A percentile compares a stretch with the other conserved stretches of the same genome.
Evolutionary conservation across 108 stramenopile species (phyloP).

Genomic region (Parietichytrium sp.): DNA sequence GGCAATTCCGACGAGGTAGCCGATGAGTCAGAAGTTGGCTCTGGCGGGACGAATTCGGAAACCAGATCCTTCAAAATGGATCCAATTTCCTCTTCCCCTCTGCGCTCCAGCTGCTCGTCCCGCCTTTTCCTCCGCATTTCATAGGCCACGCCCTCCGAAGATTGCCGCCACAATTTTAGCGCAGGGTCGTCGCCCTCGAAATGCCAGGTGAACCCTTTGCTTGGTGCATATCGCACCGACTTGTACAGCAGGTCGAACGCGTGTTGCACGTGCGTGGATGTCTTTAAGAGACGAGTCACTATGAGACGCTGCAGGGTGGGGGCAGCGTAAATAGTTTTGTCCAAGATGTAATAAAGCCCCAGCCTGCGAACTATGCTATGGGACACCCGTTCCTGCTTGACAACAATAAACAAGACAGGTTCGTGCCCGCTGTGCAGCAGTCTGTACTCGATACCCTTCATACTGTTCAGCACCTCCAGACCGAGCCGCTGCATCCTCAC

Average conservation of each 20-base stretch:
- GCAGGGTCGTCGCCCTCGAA: slow-evolving; percentile 35
- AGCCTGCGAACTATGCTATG: slow-evolving; percentile 44
- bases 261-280: slow-evolving; percentile 48
- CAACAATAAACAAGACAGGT: slow-evolving; percentile 47
- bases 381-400: slow-evolving; percentile 38
- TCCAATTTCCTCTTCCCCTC: slow-evolving; percentile 2
- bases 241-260: slow-evolving; percentile 47
- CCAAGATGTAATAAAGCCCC: slow-evolving; percentile 59
- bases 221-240: background rate
- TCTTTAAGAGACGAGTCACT: slow-evolving; percentile 51
- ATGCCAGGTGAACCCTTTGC: slow-evolving; percentile 21
- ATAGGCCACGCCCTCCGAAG: background rate
- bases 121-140: background rate
- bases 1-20: too few species aligned
- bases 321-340: slow-evolving; percentile 54
- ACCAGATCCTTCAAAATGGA: background rate
- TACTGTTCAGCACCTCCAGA: slow-evolving; percentile 47
- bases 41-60: background rate
- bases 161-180: background rate
- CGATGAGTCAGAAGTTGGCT: too few species aligned
- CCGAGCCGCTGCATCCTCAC: slow-evolving; percentile 56
- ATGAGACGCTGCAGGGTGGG: slow-evolving; percentile 55
- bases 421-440: slow-evolving; percentile 46
- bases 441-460: slow-evolving; percentile 54
- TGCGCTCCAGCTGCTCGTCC: slow-evolving; percentile 17